Evolutionary conservation across 2,329 filamentous ascomycete genomes (phyloP).

Genomic region (Lasiodiplodia theobromae): DNA sequence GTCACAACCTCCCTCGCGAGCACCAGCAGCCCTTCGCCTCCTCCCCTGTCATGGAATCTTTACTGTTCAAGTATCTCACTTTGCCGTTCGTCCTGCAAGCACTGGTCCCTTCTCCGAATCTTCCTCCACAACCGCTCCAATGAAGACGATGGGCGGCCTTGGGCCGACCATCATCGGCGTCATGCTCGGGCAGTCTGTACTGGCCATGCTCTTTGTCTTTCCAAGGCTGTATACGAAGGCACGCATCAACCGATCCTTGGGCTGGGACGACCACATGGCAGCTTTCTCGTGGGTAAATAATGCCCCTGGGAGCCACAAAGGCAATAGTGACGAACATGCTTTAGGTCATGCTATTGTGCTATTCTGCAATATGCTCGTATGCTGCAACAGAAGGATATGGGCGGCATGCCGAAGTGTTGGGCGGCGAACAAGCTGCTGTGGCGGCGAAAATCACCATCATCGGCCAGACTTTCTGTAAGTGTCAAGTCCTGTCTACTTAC

Average conservation of each 20-base stretch:
- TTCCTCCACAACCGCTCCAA: not conserved
- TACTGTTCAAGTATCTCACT: not conserved
- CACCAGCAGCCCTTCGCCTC: not conserved
- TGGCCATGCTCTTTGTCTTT: conserved; percentile 38
- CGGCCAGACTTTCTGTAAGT: conserved; percentile 39
- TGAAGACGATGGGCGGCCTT: conserved; percentile 20
- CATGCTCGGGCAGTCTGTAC: conserved; percentile 41
- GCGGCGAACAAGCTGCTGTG: conserved; percentile 38
- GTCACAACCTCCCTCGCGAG: not conserved
- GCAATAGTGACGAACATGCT: not conserved
- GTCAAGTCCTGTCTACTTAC: no score
- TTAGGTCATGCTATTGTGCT: conserved; percentile 39
- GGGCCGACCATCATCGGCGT: conserved; percentile 31
- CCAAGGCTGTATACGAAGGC: conserved; percentile 41
- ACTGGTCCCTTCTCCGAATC: not conserved
- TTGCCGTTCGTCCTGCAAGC: not conserved
- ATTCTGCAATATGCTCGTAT: conserved; percentile 37
- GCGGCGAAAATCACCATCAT: conserved; percentile 44
- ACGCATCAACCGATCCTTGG: conserved; percentile 39
- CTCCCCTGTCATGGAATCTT: not conserved
- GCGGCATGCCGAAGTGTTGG: conserved; percentile 36
- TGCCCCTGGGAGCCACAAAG: not conserved
- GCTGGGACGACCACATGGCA: conserved; percentile 43
- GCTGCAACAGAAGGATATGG: conserved; percentile 40
- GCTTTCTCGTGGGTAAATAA: conserved; percentile 25